Base-by-base conservation (phyloP, 2,329 filamentous ascomycete species). In the Monosporascus sp. region DNA sequence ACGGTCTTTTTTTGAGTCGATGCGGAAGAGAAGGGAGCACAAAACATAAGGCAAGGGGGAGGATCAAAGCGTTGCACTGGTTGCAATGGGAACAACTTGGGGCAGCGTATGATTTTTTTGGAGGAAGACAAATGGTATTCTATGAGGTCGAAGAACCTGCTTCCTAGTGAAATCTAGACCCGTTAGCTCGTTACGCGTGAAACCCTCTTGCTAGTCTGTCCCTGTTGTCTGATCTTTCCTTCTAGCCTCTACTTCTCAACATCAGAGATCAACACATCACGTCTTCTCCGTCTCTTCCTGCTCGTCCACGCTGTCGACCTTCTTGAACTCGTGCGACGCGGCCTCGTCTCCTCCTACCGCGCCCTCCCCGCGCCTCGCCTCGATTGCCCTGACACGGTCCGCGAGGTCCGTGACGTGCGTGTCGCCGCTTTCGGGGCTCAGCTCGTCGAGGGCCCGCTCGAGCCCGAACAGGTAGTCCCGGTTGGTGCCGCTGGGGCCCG, bases 401-500 rank as follows among this genome's bases (percentile, higher is more conserved):
- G 89, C 90, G 61, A 99, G 73, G 71, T 97, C 92, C 48, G 82
- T 85, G 50, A 99, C 80, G 76, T 99, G 93, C 56, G 79, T 80
- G 73, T 97, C 94, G 3, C 83, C 84, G 66, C 88, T 94, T 50
- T 89, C 89, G 2, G 81, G 74, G 57, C 89, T 86, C 60, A 97
- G 72, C 31, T 81, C 83, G 54, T 84, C 72, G 59, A 99, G 77
- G 6, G 90, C 89, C 53, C 76, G 74, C 66, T 97, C 89, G 44
- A 99, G 75, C 59, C 85, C 79, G 66, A 90, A 86, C 42, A 99
- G 76, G 71, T 99, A 99, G 65, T 97, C 93, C 54, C 80, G 84
- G 70, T 97, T 97, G 66, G 86, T 82, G 1, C 94, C 94, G 70
- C 91, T 97, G 24, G 92, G 89, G 0, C 94, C 94, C 41, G 76